Evolutionary conservation across 345 rosid species (phyloP), one percentile per base, ranked within the genome.

Genomic region (Noccaea bulbosa): DNA sequence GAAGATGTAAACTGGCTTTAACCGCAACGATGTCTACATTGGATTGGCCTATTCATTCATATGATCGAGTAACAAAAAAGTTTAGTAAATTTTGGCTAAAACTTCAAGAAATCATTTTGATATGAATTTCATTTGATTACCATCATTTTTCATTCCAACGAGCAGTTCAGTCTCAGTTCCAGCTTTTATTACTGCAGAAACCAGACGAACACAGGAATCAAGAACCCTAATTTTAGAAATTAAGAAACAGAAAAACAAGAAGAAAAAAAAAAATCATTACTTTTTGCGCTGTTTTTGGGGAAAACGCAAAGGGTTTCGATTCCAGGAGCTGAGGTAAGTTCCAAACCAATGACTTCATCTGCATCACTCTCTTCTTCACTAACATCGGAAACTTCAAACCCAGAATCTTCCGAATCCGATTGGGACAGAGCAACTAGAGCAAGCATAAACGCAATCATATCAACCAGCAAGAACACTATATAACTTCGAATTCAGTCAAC

Each of bases 121-220:
- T 17, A 34, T 10, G 20, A 48, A 27, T 1, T 30, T 16, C 24
- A 67, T 45, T 47, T 50, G 24, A n/a, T 64, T 85, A 94, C 99
- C 99, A 77, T 84, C 87, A 63, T 91, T 91, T 79, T 88, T 92
- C 72, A 94, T 49, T 64, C 97, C 99, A 71, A 84, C 95, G 11
- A 91, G 87, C 12, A 94, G 72, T 67, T 89, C 95, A 62, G 92
- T 73, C 78, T 91, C 96, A 74, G 73, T 80, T 63, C 98, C 99
- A 65, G 96, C 92, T 43, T 78, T 65, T 54, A 94, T 82, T 75
- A 84, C 99, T 94, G 78, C 71, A 55, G 46, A 62, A 45, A 40
- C 6, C 44, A 67, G 6, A 46, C 7, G 6, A 53, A 61, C 11
- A 5, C 22, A 68, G 7, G 50, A 44, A 16, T 37, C 62, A 22